Conservation (phyloP, 441 rosid genomes). For the Sinapis alba region DNA sequence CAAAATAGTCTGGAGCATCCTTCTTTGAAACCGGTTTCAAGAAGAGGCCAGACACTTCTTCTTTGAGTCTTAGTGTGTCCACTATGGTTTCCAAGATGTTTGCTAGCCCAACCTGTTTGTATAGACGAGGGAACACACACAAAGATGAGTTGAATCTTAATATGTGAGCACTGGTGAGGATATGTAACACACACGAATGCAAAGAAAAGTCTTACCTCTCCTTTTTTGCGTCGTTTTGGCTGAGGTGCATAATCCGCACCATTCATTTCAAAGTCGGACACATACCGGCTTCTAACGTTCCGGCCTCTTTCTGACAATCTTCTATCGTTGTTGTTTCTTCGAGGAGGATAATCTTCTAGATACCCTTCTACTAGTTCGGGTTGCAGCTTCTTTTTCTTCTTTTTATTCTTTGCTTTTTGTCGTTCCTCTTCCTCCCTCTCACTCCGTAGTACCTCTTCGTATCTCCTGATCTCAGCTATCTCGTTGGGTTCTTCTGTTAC, state of each 20-base stretch:
- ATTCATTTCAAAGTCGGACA: slow-evolving; percentile 51
- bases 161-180: not conserved
- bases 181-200: not conserved
- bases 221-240: slow-evolving; percentile 90
- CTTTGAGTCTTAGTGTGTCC: slow-evolving; percentile 62
- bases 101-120: slow-evolving; percentile 79
- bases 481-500: slow-evolving; percentile 63
- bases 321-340: slow-evolving; percentile 57
- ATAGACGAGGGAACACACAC: not conserved
- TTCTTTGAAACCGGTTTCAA: slow-evolving; percentile 88
- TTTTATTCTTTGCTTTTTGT: slow-evolving; percentile 79
- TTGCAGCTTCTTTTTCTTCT: slow-evolving; percentile 67
- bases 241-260: slow-evolving; percentile 62
- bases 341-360: slow-evolving; percentile 60
- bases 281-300: slow-evolving; percentile 61
- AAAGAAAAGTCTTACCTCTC: slow-evolving; percentile 68
- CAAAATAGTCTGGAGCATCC: slow-evolving; percentile 93
- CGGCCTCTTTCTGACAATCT: slow-evolving; percentile 73
- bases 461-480: slow-evolving; percentile 69
- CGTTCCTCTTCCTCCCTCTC: slow-evolving; percentile 90
- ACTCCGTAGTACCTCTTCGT: slow-evolving; percentile 70
- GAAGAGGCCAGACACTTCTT: slow-evolving; percentile 83
- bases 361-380: slow-evolving; percentile 61
- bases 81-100: slow-evolving; percentile 82
- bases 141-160: slow-evolving; percentile 9